Percentiles rank a stretch among this genome's conserved stretches.
Evolutionary conservation across 139 green algal genomes (phyloP).

Genomic region (Pleodorina starrii): DNA sequence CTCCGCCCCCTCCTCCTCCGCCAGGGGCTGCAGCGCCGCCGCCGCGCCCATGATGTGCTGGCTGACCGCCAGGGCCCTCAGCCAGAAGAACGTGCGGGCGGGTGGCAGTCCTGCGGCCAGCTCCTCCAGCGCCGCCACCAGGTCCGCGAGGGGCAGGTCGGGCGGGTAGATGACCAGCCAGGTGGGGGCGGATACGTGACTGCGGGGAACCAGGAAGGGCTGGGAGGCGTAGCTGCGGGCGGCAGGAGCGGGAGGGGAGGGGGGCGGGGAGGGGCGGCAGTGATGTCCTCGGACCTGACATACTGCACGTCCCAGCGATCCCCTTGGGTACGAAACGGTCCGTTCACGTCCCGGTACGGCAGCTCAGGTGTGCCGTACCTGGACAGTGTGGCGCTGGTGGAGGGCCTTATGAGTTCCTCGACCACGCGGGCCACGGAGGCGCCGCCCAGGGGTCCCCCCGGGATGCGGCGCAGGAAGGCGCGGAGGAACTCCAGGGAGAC

Average conservation of each 20-base stretch:
- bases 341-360: too few species aligned
- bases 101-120: conserved; percentile 12
- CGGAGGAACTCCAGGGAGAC: conserved; percentile 46
- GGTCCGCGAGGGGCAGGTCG: conserved; percentile 19
- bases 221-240: conserved; percentile 41
- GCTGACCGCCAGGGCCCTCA: neutral
- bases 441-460: neutral
- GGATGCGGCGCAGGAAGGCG: conserved; percentile 27
- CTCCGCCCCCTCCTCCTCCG: neutral
- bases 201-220: conserved; percentile 22
- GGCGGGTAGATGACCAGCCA: conserved; percentile 23
- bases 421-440: conserved; percentile 4
- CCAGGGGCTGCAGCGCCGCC: neutral
- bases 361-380: too few species aligned
- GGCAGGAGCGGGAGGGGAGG: neutral
- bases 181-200: conserved; percentile 22
- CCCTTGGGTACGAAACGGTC: too few species aligned
- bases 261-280: neutral
- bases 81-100: conserved; percentile 19
- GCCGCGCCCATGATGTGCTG: conserved; percentile 2
- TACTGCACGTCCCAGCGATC: too few species aligned
- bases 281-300: too few species aligned
- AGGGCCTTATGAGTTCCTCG: conserved; percentile 15
- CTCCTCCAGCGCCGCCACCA: conserved; percentile 17
- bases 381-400: neutral